These are phyloP conservation scores for Ceratocystis diversiconidia DNA, from an alignment of 2,329 filamentous ascomycete species.

Conservation along the genomic window DNA sequence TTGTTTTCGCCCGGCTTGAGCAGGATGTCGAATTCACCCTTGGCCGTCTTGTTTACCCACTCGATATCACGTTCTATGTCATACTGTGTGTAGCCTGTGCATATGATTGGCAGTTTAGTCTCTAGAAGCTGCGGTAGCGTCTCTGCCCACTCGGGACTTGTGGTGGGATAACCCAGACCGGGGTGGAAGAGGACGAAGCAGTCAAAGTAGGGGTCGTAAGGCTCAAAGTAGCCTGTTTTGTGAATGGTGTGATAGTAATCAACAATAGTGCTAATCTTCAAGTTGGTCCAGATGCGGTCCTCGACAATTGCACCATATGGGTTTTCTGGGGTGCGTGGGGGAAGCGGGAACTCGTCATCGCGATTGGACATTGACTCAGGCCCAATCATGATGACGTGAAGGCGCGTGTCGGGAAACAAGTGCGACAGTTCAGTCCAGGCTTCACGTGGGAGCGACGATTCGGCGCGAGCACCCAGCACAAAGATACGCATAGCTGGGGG, in stretches of 20 bases:
- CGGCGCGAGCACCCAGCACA: conserved; percentile 86
- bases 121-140: conserved; percentile 81
- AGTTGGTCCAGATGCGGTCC: conserved; percentile 69
- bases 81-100: conserved; percentile 88
- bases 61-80: conserved; percentile 89
- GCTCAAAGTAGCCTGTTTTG: conserved; percentile 75
- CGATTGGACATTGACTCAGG: conserved; percentile 93
- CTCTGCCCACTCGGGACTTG: conserved; percentile 83
- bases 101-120: conserved; percentile 88
- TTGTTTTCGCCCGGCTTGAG: conserved; percentile 85
- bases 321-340: conserved; percentile 68
- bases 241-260: conserved; percentile 98
- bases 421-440: conserved; percentile 91
- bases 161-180: conserved; percentile 84
- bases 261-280: conserved; percentile 96
- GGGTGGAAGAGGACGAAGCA: conserved; percentile 96
- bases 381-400: conserved; percentile 88
- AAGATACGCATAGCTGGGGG: conserved; percentile 86
- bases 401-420: conserved; percentile 79
- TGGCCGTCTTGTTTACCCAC: conserved; percentile 74
- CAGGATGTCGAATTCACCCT: conserved; percentile 82
- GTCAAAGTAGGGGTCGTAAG: conserved; percentile 97
- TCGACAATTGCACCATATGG: conserved; percentile 92
- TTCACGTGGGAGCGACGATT: conserved; percentile 85
- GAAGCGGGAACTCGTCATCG: conserved; percentile 82